A percentile compares a stretch with the other conserved stretches of the same genome.
Conservation (phyloP, 805 yeast genomes). For the Saturnispora zaruensis region DNA sequence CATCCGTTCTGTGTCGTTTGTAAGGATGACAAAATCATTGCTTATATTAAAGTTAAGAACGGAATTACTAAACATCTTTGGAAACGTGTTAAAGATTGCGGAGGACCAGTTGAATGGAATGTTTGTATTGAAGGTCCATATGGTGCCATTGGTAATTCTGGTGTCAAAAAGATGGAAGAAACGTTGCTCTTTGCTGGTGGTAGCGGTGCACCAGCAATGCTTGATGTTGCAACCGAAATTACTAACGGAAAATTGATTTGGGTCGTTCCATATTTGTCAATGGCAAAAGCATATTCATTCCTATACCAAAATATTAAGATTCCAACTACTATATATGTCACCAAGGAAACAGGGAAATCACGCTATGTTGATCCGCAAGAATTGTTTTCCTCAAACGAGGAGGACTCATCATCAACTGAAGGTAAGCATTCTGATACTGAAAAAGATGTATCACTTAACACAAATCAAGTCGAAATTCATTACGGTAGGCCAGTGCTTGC, state of each 20-base stretch:
- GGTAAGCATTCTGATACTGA: neutral
- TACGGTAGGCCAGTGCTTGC: constrained; percentile 34
- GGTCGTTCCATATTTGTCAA: constrained; percentile 44
- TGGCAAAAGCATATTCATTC: constrained; percentile 35
- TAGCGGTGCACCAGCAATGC: constrained; percentile 57
- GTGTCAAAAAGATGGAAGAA: constrained; percentile 40
- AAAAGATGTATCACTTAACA: neutral
- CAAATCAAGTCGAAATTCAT: neutral
- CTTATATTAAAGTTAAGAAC: constrained; percentile 40
- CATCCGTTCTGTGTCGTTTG: constrained; percentile 60
- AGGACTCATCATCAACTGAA: neutral
- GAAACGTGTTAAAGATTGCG: constrained; percentile 21
- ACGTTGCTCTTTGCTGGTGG: constrained; percentile 61
- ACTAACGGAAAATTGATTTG: constrained; percentile 42
- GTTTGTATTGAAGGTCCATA: constrained; percentile 61
- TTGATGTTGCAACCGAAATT: constrained; percentile 30
- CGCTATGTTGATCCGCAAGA: neutral
- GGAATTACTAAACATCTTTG: constrained; percentile 43
- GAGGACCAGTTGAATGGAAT: constrained; percentile 14
- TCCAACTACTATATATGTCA: constrained; percentile 31
- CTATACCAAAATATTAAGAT: constrained; percentile 23
- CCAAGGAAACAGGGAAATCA: constrained; percentile 22
- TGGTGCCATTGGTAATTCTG: constrained; percentile 37
- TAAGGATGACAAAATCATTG: constrained; percentile 29
- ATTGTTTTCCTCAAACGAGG: neutral